These are phyloP conservation scores for Polytrichum commune DNA, from an alignment of 225 moss, liverwort and hornwort genomes.

Conservation along the genomic window DNA sequence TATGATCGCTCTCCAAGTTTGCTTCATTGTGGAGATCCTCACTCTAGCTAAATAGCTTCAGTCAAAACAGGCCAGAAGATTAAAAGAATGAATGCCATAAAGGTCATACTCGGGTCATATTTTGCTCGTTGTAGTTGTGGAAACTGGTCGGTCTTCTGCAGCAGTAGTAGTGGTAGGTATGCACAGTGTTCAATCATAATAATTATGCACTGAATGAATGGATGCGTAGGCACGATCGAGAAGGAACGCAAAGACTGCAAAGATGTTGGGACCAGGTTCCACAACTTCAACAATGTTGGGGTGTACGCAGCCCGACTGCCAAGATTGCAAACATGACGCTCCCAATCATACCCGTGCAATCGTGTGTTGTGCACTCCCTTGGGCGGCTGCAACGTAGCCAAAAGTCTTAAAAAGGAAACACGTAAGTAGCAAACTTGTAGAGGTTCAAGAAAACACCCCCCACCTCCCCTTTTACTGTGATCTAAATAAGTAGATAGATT, in stretches of 20 bases:
- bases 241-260: no score
- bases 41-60: neutral
- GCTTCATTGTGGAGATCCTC: neutral
- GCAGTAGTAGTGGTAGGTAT: neutral
- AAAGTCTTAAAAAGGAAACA: no score
- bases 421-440: no score
- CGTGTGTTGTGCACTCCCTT: slow-evolving; percentile 48
- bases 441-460: no score
- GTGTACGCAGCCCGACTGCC: no score
- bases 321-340: no score
- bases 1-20: no score
- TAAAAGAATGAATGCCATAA: neutral
- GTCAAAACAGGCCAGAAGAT: neutral
- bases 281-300: no score
- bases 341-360: slow-evolving; percentile 35
- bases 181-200: neutral
- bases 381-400: slow-evolving; percentile 36
- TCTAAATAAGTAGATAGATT: no score
- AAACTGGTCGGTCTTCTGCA: no score
- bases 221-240: slow-evolving; percentile 24
- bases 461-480: no score
- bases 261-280: no score
- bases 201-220: slow-evolving; percentile 38
- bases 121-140: neutral
- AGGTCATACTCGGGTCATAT: neutral